Evolutionary conservation across 2,329 filamentous ascomycete genomes (phyloP).

Genomic region (Verticillium klebahnii): DNA sequence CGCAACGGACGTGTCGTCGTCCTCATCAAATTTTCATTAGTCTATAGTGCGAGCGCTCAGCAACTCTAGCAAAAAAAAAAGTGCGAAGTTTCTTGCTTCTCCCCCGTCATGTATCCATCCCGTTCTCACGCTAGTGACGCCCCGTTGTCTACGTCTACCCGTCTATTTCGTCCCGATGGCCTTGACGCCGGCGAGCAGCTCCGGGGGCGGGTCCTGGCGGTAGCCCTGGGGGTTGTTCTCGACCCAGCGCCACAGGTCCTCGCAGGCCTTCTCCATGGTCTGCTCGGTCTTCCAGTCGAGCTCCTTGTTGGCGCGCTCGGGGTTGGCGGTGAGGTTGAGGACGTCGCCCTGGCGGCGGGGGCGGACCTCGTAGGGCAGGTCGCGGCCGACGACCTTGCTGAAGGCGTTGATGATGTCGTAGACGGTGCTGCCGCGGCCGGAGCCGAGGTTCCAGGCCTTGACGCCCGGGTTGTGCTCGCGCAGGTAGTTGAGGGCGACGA

Average conservation of each 20-base stretch:
- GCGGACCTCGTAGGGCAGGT: slow-evolving; percentile 83
- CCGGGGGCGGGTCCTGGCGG: slow-evolving; percentile 81
- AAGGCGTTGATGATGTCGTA: slow-evolving; percentile 98
- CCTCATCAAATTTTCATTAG: neutral
- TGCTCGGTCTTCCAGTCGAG: slow-evolving; percentile 88
- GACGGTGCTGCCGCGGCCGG: slow-evolving; percentile 89
- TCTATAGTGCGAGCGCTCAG: neutral
- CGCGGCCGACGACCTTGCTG: slow-evolving; percentile 76
- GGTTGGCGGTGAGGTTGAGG: slow-evolving; percentile 89
- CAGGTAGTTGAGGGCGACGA: slow-evolving; percentile 86
- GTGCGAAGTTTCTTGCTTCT: neutral
- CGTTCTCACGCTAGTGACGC: no score
- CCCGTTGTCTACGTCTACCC: no score
- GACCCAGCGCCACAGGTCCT: slow-evolving; percentile 95
- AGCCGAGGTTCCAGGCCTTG: slow-evolving; percentile 94
- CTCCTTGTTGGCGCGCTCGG: slow-evolving; percentile 80
- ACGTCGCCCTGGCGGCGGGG: slow-evolving; percentile 84
- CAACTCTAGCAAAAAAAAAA: neutral
- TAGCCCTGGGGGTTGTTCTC: slow-evolving; percentile 96
- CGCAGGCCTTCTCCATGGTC: slow-evolving; percentile 88
- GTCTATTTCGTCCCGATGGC: neutral
- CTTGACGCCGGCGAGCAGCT: slow-evolving; percentile 66
- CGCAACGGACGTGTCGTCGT: neutral
- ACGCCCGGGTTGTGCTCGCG: slow-evolving; percentile 81
- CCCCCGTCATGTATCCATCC: neutral